Base-by-base conservation (phyloP, 2,329 filamentous ascomycete genomes). In the Xylaria sp. region DNA sequence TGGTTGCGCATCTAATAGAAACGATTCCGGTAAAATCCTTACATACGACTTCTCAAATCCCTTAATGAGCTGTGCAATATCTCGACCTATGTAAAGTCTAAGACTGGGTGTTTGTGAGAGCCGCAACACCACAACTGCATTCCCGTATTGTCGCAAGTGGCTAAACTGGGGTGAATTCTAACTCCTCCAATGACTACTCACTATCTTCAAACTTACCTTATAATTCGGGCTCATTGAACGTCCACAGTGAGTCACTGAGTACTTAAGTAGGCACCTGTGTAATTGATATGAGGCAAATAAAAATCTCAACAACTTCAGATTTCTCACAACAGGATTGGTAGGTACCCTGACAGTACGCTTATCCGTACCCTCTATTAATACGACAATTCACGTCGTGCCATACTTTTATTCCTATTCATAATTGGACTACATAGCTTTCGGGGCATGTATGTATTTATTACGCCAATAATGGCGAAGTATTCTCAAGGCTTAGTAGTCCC, bases 1-100 rank as follows among this genome's bases (percentile, higher is more conserved):
- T 58, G 51, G 62, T 52, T 46, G 60, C 46, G 46, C n/a, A 54
- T 54, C 55, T 67, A 67, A 69, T 66, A 66, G 28, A 64, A 48
- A 51, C n/a, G 25, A 57, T 58, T 62, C 18, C 31, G 57, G 63
- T 58, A 12, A 54, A 58, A 15, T n/a, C 46, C 25, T 41, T 60
- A 43, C 25, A 12, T 23, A 55, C 13, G 13, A 41, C 1, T 54
- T 25, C 28, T 56, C 18, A 31, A 25, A 25, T 3, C 10, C 25
- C 25, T 64, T 39, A 39, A 33, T 64, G 33, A 54, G 12, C 36
- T 49, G 23, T 25, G 7, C 36, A n/a, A 20, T 31, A 15, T 28
- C 36, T 54, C 6, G 28, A 28, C 28, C 28, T 28, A 4, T 7
- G 39, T 31, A 31, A 10, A 43, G 8, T 41, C 36, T 48, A 10